A percentile compares a stretch with the other conserved stretches of the same genome.
These are phyloP conservation scores for Aspergillus sp. DNA, from an alignment of 2,329 filamentous ascomycete species.

Conservation along the genomic window DNA sequence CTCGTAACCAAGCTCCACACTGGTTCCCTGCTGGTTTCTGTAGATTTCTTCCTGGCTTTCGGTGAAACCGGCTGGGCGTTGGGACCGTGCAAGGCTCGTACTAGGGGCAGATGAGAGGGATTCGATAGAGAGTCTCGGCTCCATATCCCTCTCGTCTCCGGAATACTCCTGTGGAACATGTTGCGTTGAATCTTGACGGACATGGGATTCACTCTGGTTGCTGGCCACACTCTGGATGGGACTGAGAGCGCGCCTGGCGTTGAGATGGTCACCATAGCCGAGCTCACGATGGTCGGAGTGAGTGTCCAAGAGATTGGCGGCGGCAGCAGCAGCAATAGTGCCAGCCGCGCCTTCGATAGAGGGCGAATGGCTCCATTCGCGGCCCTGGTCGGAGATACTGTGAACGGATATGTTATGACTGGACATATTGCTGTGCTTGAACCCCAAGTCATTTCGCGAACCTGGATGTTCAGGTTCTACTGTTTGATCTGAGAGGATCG, in stretches of 20 bases:
- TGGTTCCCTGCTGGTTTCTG: slow-evolving; percentile 39
- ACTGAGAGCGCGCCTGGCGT: slow-evolving; percentile 70
- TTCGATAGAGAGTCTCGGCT: slow-evolving; percentile 54
- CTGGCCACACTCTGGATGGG: slow-evolving; percentile 92
- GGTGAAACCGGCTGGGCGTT: slow-evolving; percentile 53
- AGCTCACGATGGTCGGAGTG: slow-evolving; percentile 53
- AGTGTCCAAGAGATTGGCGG: slow-evolving; percentile 35
- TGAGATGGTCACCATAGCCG: slow-evolving; percentile 56
- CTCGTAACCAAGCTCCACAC: slow-evolving; percentile 40
- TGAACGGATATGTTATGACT: slow-evolving; percentile 51
- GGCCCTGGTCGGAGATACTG: slow-evolving; percentile 47
- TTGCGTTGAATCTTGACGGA: slow-evolving; percentile 58
- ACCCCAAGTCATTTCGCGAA: slow-evolving; percentile 59
- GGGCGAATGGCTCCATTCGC: slow-evolving; percentile 35
- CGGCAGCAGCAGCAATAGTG: slow-evolving; percentile 41
- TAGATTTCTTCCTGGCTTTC: slow-evolving; percentile 53
- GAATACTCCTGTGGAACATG: slow-evolving; percentile 56
- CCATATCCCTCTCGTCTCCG: slow-evolving; percentile 59
- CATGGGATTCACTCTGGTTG: slow-evolving; percentile 69
- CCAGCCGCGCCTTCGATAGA: slow-evolving; percentile 35
- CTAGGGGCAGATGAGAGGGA: slow-evolving; percentile 60
- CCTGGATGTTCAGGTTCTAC: slow-evolving; percentile 66
- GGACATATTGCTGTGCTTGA: slow-evolving; percentile 62
- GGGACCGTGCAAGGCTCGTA: slow-evolving; percentile 56
- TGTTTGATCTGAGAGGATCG: slow-evolving; percentile 78